A percentile compares a stretch with the other conserved stretches of the same genome.
phyloP scores from a whole-genome alignment of 345 rosid species.

The Eucalyptus cladocalyx region DNA sequence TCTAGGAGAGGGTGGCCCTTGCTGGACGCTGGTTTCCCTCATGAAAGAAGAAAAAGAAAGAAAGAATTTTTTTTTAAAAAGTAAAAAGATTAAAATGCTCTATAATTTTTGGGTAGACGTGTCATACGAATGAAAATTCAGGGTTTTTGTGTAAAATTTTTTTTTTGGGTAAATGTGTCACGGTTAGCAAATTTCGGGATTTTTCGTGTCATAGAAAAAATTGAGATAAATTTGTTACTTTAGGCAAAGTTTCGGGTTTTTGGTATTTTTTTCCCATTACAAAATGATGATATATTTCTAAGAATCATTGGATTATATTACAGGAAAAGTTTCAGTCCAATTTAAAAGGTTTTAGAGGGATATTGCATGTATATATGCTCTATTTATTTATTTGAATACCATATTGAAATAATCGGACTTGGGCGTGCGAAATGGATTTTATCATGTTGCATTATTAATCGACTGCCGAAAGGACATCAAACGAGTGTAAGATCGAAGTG shows the following conservation, averaged over 20 bases:
- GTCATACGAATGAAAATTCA: too few relatives aligned
- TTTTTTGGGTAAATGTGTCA: accelerated
- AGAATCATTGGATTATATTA: not conserved
- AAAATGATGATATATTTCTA: not conserved
- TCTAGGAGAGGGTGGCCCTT: accelerated
- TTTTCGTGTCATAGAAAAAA: too few relatives aligned
- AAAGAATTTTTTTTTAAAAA: accelerated
- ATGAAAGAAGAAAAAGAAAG: too few relatives aligned
- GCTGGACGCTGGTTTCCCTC: accelerated
- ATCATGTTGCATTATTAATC: not conserved
- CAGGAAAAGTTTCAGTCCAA: not conserved
- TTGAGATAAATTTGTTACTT: accelerated
- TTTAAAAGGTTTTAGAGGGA: not conserved
- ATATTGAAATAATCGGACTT: not conserved
- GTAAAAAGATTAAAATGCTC: accelerated
- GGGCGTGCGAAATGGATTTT: not conserved
- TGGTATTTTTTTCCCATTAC: accelerated
- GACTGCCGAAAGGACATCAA: not conserved
- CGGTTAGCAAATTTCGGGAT: accelerated
- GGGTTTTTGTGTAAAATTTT: too few relatives aligned
- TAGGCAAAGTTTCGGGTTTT: accelerated
- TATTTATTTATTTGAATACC: not conserved
- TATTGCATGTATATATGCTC: not conserved
- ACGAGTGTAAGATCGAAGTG: not conserved
- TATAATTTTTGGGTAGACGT: too few relatives aligned